Evolutionary conservation across 2,329 filamentous ascomycete species (phyloP), one percentile per base, ranked within the genome.

Genomic region (Hymenoscyphus linearis): DNA sequence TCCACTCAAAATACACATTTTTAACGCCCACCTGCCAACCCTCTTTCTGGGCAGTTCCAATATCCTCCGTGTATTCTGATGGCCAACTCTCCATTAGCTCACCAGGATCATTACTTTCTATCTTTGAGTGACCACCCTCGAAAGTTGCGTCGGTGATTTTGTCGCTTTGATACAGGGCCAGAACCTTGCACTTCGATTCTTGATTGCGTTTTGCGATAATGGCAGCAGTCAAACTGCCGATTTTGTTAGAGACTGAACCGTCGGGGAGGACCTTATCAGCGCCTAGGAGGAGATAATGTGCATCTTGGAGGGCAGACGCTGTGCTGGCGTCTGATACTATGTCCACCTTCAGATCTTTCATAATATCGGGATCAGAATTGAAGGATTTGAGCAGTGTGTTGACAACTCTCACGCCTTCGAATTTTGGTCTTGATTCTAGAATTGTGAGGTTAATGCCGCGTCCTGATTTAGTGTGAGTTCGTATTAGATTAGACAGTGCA

Each of bases 171-270:
- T 81, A 81, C 3, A 89, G 65, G 0, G 85, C 81, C 2, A 87
- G 71, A 0, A 86, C 75, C 61, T 78, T 80, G 12, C 74, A 77
- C 0, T 62, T 62, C 0, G 79, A 77, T 56, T 81, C 71, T 58
- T 78, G 44, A 4, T 25, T 25, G 18, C 18, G 5, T 12, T 50
- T 50, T 7, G 82, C 80, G 56, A 81, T 78, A 1, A 88, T 74
- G 0, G 84, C 78, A 1, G 82, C 79, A 0, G 84, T 80, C 6
- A 89, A 72, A 1, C 84, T 86, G 0, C 87, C 86, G 0, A 80
- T 85, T 72, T 89, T 90, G 73, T 89, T 90, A 71, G 80, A 85
- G 18, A 89, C 82, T 34, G 82, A 80, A 1, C 85, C 86, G 0
- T 74, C 70, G 0, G 74, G 70, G 13, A 82, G 80, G 59, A 90